These are phyloP conservation scores for Sphagnum fallax DNA, from an alignment of 228 moss, liverwort and hornwort genomes.

Conservation along the genomic window DNA sequence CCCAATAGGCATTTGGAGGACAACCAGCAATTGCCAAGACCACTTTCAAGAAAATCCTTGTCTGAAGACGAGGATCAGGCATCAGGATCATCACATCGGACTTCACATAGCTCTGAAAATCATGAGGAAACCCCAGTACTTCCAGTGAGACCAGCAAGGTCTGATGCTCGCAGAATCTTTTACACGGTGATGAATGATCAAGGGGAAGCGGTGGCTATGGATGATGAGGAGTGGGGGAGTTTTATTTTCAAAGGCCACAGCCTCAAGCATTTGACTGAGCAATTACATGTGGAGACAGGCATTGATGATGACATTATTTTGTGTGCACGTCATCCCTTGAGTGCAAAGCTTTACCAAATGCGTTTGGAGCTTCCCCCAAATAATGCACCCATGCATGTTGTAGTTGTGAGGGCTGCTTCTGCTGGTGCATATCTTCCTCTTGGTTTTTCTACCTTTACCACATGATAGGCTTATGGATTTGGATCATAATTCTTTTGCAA, in stretches of 20 bases:
- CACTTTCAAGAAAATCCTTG: no score
- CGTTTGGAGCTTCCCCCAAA: constrained; percentile 73
- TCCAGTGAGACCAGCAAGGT: no score
- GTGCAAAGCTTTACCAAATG: constrained; percentile 58
- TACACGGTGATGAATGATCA: constrained; percentile 60
- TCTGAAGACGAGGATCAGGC: no score
- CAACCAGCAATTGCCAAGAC: no score
- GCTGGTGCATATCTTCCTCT: constrained; percentile 36
- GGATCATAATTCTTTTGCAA: not conserved
- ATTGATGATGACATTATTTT: constrained; percentile 66
- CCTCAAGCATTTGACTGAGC: constrained; percentile 45
- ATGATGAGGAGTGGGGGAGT: constrained; percentile 54
- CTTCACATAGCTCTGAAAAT: no score
- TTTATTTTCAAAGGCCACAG: constrained; percentile 65
- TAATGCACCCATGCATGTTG: constrained; percentile 66
- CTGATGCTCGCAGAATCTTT: constrained; percentile 59
- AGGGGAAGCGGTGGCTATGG: constrained; percentile 49
- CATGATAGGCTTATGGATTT: no score
- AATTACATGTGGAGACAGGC: constrained; percentile 53
- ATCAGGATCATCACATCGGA: no score
- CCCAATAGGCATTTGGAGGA: no score
- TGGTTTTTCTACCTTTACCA: not conserved
- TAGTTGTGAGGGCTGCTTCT: constrained; percentile 51
- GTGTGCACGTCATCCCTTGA: constrained; percentile 59
- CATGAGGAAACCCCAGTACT: no score